These are phyloP conservation scores for Calycina herbarum DNA, from an alignment of 2,329 filamentous ascomycete genomes.

Conservation along the genomic window DNA sequence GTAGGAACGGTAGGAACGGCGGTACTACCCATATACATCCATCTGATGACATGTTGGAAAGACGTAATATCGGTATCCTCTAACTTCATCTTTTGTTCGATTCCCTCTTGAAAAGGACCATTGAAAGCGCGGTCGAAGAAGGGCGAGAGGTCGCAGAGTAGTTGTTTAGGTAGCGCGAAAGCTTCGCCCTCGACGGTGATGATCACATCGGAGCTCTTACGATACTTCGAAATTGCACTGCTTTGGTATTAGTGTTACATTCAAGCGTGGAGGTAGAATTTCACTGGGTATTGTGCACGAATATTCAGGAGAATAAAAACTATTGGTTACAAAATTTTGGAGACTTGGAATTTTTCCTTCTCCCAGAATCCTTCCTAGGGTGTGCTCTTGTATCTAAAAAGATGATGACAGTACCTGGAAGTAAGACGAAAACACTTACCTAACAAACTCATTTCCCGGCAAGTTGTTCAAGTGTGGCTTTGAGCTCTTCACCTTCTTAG, in stretches of 20 bases:
- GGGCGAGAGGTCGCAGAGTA: slow-evolving; percentile 20
- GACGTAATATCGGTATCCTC: slow-evolving; percentile 9
- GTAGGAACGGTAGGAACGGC: not conserved
- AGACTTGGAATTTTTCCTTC: too few species aligned
- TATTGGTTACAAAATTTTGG: too few species aligned
- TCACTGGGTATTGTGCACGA: too few species aligned
- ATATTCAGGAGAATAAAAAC: too few species aligned
- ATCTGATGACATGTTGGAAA: slow-evolving; percentile 21
- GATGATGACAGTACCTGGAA: too few species aligned
- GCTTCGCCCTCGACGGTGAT: slow-evolving; percentile 9
- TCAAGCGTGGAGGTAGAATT: too few species aligned
- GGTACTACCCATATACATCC: slow-evolving; percentile 18
- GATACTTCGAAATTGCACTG: slow-evolving; percentile 6
- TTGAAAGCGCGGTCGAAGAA: slow-evolving; percentile 24
- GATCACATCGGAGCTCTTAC: slow-evolving; percentile 11
- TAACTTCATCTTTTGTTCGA: slow-evolving; percentile 11
- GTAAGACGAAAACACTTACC: not conserved
- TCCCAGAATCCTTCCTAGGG: too few species aligned
- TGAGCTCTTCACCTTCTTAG: not conserved
- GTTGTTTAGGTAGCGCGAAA: slow-evolving; percentile 16
- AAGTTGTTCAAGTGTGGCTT: not conserved
- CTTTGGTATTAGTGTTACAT: not conserved
- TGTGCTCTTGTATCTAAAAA: too few species aligned
- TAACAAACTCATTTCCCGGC: not conserved
- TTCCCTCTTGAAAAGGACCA: slow-evolving; percentile 20